phyloP scores from a whole-genome alignment of 768 basidiomycete genomes.

The Amanita inopinata region DNA sequence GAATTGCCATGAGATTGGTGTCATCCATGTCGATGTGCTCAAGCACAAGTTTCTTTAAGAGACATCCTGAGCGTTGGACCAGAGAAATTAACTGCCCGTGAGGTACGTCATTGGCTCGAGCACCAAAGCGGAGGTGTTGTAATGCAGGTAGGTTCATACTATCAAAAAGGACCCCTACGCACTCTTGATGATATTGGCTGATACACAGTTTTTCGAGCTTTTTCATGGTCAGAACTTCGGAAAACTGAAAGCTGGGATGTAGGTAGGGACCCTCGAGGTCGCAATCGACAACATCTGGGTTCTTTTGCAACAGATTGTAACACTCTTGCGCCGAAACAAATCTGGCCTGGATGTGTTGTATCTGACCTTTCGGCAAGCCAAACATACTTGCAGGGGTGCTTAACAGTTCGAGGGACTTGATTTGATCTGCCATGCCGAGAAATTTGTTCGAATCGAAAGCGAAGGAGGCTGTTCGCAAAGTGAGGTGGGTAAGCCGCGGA shows the following conservation, averaged over 20 bases:
- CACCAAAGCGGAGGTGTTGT: conserved; percentile 5
- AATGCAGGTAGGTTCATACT: conserved; percentile 1
- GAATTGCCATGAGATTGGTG: conserved; percentile 8
- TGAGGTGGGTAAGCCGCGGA: conserved; percentile 3
- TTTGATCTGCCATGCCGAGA: conserved; percentile 7
- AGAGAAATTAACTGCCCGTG: conserved; percentile 4
- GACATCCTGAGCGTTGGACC: conserved; percentile 2
- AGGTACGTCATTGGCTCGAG: conserved; percentile 7
- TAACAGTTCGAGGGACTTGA: conserved; percentile 2
- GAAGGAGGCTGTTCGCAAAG: conserved; percentile 3
- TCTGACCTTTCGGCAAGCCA: conserved; percentile 1
- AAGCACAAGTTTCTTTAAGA: conserved; percentile 4
- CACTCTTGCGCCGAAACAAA: conserved; percentile 7
- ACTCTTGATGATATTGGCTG: conserved; percentile 8
- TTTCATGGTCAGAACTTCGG: conserved; percentile 5
- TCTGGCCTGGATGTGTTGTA: conserved; percentile 1
- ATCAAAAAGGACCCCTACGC: conserved; percentile 6
- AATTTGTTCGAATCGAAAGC: not conserved
- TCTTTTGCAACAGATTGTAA: conserved; percentile 4
- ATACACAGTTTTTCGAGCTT: conserved; percentile 5
- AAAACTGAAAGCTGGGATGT: not conserved
- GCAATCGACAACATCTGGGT: conserved; percentile 7
- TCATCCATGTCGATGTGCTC: conserved; percentile 8
- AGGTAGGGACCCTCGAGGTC: conserved; percentile 7
- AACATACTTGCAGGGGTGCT: conserved; percentile 1